These are phyloP conservation scores for Podila clonocystis DNA, from an alignment of 192 early-diverging fungal genomes.

Conservation along the genomic window DNA sequence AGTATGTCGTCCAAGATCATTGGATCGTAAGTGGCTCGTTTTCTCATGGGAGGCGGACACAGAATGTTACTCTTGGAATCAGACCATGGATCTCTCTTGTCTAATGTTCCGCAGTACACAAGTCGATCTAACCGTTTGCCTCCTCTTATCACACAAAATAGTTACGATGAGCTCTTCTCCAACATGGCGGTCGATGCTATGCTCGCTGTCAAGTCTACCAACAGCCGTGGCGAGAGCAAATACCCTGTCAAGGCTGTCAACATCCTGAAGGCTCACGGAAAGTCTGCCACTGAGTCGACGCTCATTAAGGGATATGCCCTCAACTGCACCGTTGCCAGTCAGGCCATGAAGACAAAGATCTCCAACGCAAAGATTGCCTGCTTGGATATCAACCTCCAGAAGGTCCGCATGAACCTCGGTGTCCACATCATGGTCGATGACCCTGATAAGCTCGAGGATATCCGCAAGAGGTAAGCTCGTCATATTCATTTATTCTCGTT, in stretches of 20 bases:
- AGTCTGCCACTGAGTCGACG: conserved; percentile 86
- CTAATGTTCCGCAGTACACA: too few relatives aligned
- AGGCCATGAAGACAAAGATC: conserved; percentile 93
- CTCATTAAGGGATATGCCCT: conserved; percentile 96
- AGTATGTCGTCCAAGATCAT: conserved; percentile 98
- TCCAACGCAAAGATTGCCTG: conserved; percentile 94
- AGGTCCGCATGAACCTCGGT: conserved; percentile 97
- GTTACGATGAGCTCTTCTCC: conserved; percentile 96
- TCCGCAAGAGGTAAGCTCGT: conserved; percentile 76
- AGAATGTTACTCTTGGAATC: background rate
- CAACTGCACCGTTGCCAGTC: conserved; percentile 97
- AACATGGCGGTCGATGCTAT: conserved; percentile 95
- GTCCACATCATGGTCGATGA: conserved; percentile 99
- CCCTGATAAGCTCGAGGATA: conserved; percentile 97
- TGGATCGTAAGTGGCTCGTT: conserved; percentile 74
- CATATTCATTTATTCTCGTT: background rate
- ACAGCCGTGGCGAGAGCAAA: conserved; percentile 84
- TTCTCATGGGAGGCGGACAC: background rate
- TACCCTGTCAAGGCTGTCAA: conserved; percentile 99
- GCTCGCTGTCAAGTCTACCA: conserved; percentile 89
- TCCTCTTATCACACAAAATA: conserved; percentile 23
- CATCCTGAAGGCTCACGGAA: conserved; percentile 97
- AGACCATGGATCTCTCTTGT: background rate
- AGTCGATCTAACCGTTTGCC: too few relatives aligned
- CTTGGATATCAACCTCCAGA: conserved; percentile 98